Percentiles rank a stretch among this genome's conserved stretches.
Evolutionary conservation across 1,284 basidiomycete genomes (phyloP).

Genomic region (Cutaneotrichosporon curvatum): DNA sequence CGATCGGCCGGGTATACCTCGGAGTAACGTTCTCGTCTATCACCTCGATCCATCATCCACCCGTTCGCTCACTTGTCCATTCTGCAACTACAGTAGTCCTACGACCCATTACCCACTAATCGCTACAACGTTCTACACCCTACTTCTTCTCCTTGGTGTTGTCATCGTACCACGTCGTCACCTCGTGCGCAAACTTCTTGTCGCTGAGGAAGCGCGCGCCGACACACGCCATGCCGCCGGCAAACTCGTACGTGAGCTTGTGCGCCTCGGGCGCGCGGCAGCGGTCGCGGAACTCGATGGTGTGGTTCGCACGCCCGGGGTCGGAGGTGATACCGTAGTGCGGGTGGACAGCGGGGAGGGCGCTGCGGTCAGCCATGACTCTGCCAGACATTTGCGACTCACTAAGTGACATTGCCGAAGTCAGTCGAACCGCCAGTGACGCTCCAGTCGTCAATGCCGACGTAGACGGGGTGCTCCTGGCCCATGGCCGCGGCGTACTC

Average conservation of each 20-base stretch:
- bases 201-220: conserved; percentile 40
- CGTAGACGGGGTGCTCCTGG: neutral
- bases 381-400: too few relatives aligned
- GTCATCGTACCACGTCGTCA: conserved; percentile 23
- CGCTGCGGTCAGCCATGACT: conserved; percentile 2
- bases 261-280: conserved; percentile 23
- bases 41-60: too few relatives aligned
- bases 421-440: conserved; percentile 8
- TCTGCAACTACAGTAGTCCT: neutral
- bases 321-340: conserved; percentile 16
- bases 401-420: conserved; percentile 15
- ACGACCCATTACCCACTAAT: neutral
- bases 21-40: too few relatives aligned
- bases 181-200: conserved; percentile 30
- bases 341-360: conserved; percentile 23
- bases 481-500: conserved; percentile 11
- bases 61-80: too few relatives aligned
- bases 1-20: too few relatives aligned
- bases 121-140: too few relatives aligned
- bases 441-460: conserved; percentile 8
- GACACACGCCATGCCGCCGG: conserved; percentile 36
- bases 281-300: conserved; percentile 19
- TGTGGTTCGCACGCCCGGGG: conserved; percentile 24
- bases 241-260: conserved; percentile 29
- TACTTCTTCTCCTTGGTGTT: conserved; percentile 12